phyloP scores from a whole-genome alignment of 345 rosid genomes.

The Sisymbrium altissimum region DNA sequence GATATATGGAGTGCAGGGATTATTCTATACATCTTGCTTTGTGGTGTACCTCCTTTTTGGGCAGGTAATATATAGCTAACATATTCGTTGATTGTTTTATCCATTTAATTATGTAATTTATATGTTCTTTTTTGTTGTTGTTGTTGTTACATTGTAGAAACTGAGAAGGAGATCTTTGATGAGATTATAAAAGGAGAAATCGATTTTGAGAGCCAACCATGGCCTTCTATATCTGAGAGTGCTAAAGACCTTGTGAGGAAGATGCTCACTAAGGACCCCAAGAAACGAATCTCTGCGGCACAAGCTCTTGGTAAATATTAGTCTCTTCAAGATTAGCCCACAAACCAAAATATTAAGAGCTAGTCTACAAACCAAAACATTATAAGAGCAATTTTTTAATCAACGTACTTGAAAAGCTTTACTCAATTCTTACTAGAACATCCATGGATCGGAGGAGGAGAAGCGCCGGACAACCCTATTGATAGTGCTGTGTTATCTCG shows the following conservation, averaged over 20 bases:
- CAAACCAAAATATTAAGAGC: neutral
- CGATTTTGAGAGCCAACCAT: constrained; percentile 75
- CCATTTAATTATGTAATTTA: neutral
- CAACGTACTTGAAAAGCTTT: neutral
- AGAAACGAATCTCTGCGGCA: constrained; percentile 64
- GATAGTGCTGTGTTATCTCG: constrained; percentile 85
- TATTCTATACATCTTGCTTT: constrained; percentile 75
- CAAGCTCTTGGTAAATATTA: constrained; percentile 71
- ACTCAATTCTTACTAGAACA: neutral
- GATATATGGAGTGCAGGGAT: constrained; percentile 93
- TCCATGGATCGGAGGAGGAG: constrained; percentile 49
- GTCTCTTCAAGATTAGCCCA: neutral
- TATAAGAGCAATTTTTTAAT: neutral
- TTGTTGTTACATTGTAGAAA: constrained; percentile 45
- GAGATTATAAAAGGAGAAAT: constrained; percentile 63
- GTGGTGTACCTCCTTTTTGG: constrained; percentile 97
- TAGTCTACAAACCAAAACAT: neutral
- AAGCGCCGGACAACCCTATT: constrained; percentile 80
- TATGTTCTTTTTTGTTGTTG: neutral
- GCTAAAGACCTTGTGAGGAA: constrained; percentile 82
- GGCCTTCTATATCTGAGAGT: constrained; percentile 82
- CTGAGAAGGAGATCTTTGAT: constrained; percentile 73
- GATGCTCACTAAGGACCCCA: constrained; percentile 72
- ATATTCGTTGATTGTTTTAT: neutral
- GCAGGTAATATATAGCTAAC: constrained; percentile 49